Percentiles rank a stretch among this genome's conserved stretches.
These are phyloP conservation scores for Colletotrichum phormii DNA, from an alignment of 2,329 filamentous ascomycete species.

Conservation along the genomic window DNA sequence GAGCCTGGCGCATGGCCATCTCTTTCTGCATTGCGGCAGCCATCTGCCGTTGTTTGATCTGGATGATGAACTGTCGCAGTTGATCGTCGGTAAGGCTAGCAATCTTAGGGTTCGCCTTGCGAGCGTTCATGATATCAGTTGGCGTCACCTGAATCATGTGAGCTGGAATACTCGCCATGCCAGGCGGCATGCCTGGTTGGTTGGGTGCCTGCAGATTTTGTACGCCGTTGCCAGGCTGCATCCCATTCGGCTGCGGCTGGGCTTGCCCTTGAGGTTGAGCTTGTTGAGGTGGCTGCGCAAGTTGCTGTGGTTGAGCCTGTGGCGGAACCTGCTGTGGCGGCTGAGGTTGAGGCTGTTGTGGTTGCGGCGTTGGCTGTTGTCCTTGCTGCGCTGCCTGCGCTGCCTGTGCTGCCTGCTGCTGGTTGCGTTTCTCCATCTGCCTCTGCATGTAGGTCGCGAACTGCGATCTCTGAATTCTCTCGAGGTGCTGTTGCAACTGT, in stretches of 20 bases:
- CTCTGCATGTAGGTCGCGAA: slow-evolving; percentile 46
- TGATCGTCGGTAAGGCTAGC: slow-evolving; percentile 40
- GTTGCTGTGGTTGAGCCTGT: slow-evolving; percentile 38
- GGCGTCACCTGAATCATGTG: slow-evolving; percentile 40
- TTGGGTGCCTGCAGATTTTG: slow-evolving; percentile 20
- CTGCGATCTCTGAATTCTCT: slow-evolving; percentile 51
- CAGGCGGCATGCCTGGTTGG: slow-evolving; percentile 38
- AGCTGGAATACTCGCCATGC: slow-evolving; percentile 37
- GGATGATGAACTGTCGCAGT: slow-evolving; percentile 34
- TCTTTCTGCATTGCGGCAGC: slow-evolving; percentile 35
- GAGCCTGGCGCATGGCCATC: slow-evolving; percentile 32
- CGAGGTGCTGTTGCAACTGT: slow-evolving; percentile 47
- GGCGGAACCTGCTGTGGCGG: slow-evolving; percentile 38
- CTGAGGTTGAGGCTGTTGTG: slow-evolving; percentile 36
- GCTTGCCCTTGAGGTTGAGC: slow-evolving; percentile 36
- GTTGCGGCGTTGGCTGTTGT: slow-evolving; percentile 44
- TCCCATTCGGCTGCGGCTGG: slow-evolving; percentile 34
- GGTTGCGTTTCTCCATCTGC: slow-evolving; percentile 36
- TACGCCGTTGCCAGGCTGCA: slow-evolving; percentile 21
- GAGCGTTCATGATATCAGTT: slow-evolving; percentile 42
- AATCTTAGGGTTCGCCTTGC: slow-evolving; percentile 40
- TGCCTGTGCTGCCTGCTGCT: slow-evolving; percentile 40
- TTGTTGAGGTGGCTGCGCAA: slow-evolving; percentile 36
- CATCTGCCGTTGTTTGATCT: slow-evolving; percentile 32
- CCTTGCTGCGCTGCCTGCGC: slow-evolving; percentile 43